Conservation (phyloP, 225 moss, liverwort and hornwort genomes). For the Climacium dendroides region DNA sequence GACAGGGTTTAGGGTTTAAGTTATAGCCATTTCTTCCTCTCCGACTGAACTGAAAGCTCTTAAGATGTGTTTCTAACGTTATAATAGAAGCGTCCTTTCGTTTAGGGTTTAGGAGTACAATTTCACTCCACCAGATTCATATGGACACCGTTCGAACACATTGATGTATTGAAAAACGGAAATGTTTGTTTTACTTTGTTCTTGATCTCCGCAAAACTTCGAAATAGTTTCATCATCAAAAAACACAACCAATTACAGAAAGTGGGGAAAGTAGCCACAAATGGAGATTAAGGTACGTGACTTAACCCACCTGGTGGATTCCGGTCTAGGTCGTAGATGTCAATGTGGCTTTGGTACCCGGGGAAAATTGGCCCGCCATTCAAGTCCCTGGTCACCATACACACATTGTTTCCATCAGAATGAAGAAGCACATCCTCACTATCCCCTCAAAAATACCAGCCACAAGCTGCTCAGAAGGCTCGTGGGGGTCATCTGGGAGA, state of each 20-base stretch:
- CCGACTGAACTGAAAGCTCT: not conserved
- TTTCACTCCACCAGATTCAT: not conserved
- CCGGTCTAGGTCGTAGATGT: conserved; percentile 7
- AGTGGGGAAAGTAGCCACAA: not conserved
- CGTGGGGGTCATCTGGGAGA: not conserved
- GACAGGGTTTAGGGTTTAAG: not conserved
- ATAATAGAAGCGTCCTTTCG: not conserved
- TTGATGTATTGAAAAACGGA: no score
- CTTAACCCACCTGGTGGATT: conserved; percentile 33
- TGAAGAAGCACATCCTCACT: not conserved
- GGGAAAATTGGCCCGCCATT: conserved; percentile 18
- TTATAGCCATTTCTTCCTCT: not conserved
- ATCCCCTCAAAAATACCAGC: not conserved
- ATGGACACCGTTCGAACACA: not conserved
- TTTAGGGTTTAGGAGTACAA: not conserved
- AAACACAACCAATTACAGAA: not conserved
- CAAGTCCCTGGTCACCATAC: conserved; percentile 23
- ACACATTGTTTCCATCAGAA: not conserved
- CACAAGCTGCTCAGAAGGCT: not conserved
- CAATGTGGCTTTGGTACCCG: not conserved
- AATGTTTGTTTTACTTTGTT: not conserved
- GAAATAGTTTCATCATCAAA: not conserved
- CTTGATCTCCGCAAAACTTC: not conserved
- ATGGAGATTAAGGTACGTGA: not conserved
- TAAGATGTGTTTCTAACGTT: not conserved